A percentile compares a stretch with the other conserved stretches of the same genome.
phyloP scores from a whole-genome alignment of 805 yeast genomes.

The Citeromyces matritensis region DNA sequence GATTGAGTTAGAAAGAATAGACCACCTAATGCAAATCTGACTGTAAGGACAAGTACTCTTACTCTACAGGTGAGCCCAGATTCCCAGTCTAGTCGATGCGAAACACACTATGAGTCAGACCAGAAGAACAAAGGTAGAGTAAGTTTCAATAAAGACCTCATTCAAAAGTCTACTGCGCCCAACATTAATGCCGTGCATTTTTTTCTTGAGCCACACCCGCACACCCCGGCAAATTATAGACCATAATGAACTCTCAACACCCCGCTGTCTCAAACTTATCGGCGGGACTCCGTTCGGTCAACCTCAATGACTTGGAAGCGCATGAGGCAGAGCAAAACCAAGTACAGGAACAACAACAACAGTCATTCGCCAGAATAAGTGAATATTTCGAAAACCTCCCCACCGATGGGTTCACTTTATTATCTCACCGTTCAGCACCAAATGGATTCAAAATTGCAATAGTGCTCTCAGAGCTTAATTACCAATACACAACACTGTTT shows the following conservation, averaged over 20 bases:
- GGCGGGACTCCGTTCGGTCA: slow-evolving; percentile 20
- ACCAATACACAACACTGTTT: slow-evolving; percentile 67
- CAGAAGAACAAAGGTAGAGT: too few species aligned
- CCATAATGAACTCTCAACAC: not conserved
- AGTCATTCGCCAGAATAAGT: slow-evolving; percentile 29
- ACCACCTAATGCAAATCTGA: too few species aligned
- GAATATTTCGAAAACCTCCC: slow-evolving; percentile 69
- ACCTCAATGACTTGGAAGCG: slow-evolving; percentile 11
- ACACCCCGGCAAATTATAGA: too few species aligned
- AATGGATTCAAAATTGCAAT: slow-evolving; percentile 95
- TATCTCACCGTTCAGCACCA: slow-evolving; percentile 79
- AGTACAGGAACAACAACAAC: slow-evolving; percentile 2
- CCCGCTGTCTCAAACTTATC: slow-evolving; percentile 22
- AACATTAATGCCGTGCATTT: too few species aligned
- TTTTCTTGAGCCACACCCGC: too few species aligned
- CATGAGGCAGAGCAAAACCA: slow-evolving; percentile 2
- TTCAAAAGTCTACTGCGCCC: too few species aligned
- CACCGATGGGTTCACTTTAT: slow-evolving; percentile 68
- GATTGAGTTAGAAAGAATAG: too few species aligned
- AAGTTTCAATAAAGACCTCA: too few species aligned
- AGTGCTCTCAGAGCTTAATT: slow-evolving; percentile 68
- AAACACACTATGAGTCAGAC: too few species aligned
- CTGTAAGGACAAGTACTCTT: too few species aligned
- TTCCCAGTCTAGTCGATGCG: too few species aligned
- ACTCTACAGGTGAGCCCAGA: too few species aligned